Conservation (phyloP, 306 rosid species). For the Cicer yamashitae region DNA sequence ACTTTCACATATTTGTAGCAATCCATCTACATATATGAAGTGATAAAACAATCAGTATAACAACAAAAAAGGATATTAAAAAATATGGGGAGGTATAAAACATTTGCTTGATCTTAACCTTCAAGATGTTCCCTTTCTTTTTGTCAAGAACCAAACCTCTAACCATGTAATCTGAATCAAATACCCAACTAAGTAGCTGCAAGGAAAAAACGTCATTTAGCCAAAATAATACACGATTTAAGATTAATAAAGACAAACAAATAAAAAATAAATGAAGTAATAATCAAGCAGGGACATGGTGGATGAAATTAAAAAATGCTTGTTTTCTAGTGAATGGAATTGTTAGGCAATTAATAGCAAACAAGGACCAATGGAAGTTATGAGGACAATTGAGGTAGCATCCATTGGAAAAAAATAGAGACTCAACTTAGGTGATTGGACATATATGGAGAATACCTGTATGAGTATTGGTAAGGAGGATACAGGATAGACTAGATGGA, state of each 20-base stretch:
- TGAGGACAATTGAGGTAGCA: not conserved
- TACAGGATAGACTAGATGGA: not conserved
- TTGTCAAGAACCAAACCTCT: slow-evolving; percentile 98
- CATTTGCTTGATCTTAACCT: slow-evolving; percentile 57
- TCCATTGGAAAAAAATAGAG: not conserved
- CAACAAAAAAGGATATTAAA: slow-evolving; percentile 15
- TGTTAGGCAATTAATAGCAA: not conserved
- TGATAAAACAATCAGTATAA: slow-evolving; percentile 33
- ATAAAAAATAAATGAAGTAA: slow-evolving; percentile 8
- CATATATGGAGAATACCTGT: not conserved
- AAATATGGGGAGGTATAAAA: slow-evolving; percentile 4
- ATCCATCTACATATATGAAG: slow-evolving; percentile 71
- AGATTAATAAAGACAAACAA: slow-evolving; percentile 1
- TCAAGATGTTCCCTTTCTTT: slow-evolving; percentile 94
- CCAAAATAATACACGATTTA: slow-evolving; percentile 40
- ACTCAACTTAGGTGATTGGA: too few relatives aligned
- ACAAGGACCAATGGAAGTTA: not conserved
- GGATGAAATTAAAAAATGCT: not conserved
- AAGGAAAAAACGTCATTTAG: slow-evolving; percentile 41
- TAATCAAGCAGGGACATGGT: not conserved
- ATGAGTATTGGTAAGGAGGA: not conserved
- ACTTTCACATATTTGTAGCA: slow-evolving; percentile 98
- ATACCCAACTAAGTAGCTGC: slow-evolving; percentile 87
- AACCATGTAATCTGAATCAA: slow-evolving; percentile 94
- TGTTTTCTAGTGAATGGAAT: not conserved